Evolutionary conservation across 306 rosid species (phyloP).

Genomic region (Hylodesmum podocarpum): DNA sequence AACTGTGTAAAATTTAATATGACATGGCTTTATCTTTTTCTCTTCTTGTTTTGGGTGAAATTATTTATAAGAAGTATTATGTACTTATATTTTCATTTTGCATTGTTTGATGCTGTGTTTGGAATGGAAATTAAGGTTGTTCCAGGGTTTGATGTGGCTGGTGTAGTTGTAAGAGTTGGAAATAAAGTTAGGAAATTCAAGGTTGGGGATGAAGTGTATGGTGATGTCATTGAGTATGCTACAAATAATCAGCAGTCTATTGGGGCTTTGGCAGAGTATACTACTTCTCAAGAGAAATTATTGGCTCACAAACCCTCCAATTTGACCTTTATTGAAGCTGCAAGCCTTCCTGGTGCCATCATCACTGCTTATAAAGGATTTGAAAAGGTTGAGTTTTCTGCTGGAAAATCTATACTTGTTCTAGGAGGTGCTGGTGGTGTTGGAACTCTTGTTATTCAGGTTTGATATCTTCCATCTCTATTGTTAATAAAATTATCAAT

Average conservation of each 20-base stretch:
- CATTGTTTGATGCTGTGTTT: not conserved
- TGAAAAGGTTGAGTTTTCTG: constrained; percentile 35
- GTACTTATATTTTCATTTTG: too few relatives aligned
- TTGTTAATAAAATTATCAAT: too few relatives aligned
- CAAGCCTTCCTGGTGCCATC: constrained; percentile 58
- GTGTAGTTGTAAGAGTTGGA: constrained; percentile 7
- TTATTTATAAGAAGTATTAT: too few relatives aligned
- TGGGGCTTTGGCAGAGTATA: constrained; percentile 22
- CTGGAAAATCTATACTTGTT: constrained; percentile 56
- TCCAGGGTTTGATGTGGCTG: constrained; percentile 27
- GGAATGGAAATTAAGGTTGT: not conserved
- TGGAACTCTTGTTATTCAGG: constrained; percentile 38
- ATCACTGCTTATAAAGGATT: constrained; percentile 62
- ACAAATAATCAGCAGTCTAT: not conserved
- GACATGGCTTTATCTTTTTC: too few relatives aligned
- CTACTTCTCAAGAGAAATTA: constrained; percentile 48
- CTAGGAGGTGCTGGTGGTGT: constrained; percentile 72
- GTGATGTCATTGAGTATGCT: not conserved
- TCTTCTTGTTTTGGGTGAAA: too few relatives aligned
- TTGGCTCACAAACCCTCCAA: constrained; percentile 54
- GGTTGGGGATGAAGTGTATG: constrained; percentile 10
- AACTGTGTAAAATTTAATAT: too few relatives aligned
- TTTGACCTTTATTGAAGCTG: constrained; percentile 64
- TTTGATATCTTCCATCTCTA: not conserved
- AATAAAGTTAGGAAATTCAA: not conserved